Percentiles rank a stretch among this genome's conserved stretches.
These are phyloP conservation scores for Fusarium sp. DNA, from an alignment of 2,329 filamentous ascomycete genomes.

Conservation along the genomic window DNA sequence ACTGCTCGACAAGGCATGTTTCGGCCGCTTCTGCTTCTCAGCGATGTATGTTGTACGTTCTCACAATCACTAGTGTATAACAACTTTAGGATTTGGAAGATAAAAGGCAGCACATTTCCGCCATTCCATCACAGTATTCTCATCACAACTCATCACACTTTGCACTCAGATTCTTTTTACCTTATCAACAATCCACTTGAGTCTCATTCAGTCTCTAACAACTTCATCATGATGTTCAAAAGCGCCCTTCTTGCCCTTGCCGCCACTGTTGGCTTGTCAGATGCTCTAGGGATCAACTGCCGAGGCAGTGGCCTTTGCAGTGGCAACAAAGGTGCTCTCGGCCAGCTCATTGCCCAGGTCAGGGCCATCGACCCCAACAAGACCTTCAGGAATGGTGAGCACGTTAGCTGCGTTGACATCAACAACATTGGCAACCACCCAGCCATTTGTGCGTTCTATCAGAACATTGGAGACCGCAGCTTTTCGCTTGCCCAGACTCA, in stretches of 20 bases:
- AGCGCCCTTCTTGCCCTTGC: not conserved
- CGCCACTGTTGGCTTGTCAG: not conserved
- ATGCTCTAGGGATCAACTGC: slow-evolving; percentile 3
- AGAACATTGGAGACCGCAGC: not conserved
- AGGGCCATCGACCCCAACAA: not conserved
- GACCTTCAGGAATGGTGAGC: not conserved
- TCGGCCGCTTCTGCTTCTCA: not conserved
- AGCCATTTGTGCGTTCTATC: not conserved
- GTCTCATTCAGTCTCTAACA: not conserved
- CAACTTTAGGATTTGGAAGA: not conserved
- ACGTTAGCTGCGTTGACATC: not conserved
- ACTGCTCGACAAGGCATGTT: not conserved
- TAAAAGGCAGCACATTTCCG: not conserved
- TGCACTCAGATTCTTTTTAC: not conserved
- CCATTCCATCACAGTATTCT: not conserved
- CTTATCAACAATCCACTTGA: not conserved
- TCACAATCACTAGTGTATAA: rapidly evolving
- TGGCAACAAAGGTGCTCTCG: not conserved
- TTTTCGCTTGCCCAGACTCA: not conserved
- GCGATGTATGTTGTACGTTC: not conserved
- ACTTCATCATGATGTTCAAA: not conserved
- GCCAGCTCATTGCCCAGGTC: not conserved
- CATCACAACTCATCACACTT: not conserved
- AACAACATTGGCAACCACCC: not conserved
- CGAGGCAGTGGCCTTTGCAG: not conserved